These are phyloP conservation scores for Saitozyma podzolica DNA, from an alignment of 768 basidiomycete genomes.

Conservation along the genomic window DNA sequence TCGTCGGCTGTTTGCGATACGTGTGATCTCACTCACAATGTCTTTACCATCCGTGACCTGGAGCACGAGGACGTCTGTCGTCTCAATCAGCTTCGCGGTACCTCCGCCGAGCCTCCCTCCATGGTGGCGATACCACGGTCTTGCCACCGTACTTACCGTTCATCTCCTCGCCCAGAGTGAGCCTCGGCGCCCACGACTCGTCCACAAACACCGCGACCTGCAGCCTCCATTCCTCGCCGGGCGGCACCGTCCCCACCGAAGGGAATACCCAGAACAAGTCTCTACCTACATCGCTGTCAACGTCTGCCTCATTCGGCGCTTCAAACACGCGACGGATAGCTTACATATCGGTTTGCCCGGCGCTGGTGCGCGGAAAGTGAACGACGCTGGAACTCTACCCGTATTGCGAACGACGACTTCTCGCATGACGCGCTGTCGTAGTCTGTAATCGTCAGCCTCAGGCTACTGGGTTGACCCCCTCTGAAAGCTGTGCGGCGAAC, in stretches of 20 bases:
- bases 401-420: slow-evolving; percentile 27
- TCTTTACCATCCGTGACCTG: slow-evolving; percentile 38
- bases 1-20: not conserved
- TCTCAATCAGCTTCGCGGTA: too few species aligned
- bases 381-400: slow-evolving; percentile 34
- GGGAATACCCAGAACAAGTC: slow-evolving; percentile 35
- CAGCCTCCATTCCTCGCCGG: slow-evolving; percentile 24
- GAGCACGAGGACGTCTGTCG: slow-evolving; percentile 38
- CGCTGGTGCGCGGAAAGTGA: slow-evolving; percentile 31
- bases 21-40: slow-evolving; percentile 16
- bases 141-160: slow-evolving; percentile 23
- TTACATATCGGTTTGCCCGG: slow-evolving; percentile 34
- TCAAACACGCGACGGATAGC: not conserved
- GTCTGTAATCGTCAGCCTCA: slow-evolving; percentile 12
- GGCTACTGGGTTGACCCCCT: not conserved
- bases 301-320: not conserved
- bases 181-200: slow-evolving; percentile 15
- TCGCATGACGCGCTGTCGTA: slow-evolving; percentile 17
- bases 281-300: slow-evolving; percentile 28
- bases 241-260: slow-evolving; percentile 18
- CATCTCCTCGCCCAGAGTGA: slow-evolving; percentile 37
- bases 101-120: too few species aligned
- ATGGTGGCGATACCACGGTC: too few species aligned
- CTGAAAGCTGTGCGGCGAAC: slow-evolving; percentile 1
- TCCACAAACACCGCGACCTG: slow-evolving; percentile 25